These are phyloP conservation scores for Vinca major DNA, from an alignment of 305 asterid species.

Conservation along the genomic window DNA sequence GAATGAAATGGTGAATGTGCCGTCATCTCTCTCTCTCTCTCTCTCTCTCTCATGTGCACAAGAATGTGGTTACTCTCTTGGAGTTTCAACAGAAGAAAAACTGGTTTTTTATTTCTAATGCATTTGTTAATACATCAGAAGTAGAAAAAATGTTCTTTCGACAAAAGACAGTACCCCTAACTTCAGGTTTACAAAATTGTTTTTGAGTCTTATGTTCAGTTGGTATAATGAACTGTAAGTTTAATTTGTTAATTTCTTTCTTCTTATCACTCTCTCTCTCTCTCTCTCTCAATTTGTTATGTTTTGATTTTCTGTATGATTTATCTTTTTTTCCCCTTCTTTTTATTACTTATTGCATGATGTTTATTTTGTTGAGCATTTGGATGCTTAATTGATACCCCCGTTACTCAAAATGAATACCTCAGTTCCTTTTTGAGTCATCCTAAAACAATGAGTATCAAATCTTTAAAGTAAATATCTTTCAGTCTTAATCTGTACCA, in stretches of 20 bases:
- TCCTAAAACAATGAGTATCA: not conserved
- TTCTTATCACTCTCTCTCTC: not conserved
- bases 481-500: not conserved
- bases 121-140: not conserved
- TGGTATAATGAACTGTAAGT: not conserved
- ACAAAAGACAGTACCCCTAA: not conserved
- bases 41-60: not conserved
- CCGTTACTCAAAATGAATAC: not conserved
- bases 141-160: not conserved
- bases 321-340: not conserved
- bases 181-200: not conserved
- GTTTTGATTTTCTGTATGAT: not conserved
- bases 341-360: not conserved
- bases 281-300: not conserved
- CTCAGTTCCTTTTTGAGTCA: not conserved
- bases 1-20: not conserved
- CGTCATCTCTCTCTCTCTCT: not conserved
- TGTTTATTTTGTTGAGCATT: not conserved
- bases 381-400: not conserved
- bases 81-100: not conserved
- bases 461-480: not conserved
- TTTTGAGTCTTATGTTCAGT: not conserved
- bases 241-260: not conserved
- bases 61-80: not conserved
- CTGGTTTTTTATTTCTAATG: not conserved